Base-by-base conservation (phyloP, 2,329 filamentous ascomycete genomes). In the Diaporthe humulicola region DNA sequence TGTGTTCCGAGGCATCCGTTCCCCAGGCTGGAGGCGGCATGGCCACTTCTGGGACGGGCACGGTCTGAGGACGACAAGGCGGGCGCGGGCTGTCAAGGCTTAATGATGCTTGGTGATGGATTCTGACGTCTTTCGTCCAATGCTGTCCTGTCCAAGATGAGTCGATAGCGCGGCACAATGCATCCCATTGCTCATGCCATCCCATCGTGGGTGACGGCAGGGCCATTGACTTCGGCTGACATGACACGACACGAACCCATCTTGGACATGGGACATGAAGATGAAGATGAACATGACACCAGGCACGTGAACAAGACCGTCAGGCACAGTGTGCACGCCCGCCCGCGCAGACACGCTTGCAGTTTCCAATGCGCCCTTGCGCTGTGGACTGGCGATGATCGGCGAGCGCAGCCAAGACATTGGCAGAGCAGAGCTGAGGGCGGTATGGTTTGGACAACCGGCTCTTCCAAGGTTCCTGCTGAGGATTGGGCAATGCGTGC, bases 61-160 rank as follows among this genome's bases (percentile, higher is more conserved):
- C 28, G 38, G 67, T 74, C 73, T 58, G 73, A 66, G 67, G 73
- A 74, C 52, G 73, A 74, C 73, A 17, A 71, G 73, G 60, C 57
- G 42, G 57, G 45, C 40, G 61, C 61, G 60, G 66, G 50, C 38
- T 72, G 73, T 38, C 15, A 19, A 52, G 61, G 64, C 67, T 57
- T 72, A 28, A 52, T 42, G 69, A 28, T 30, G 38, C 22, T 48
- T 22, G 58, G 48, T 60, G 67, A 48, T 58, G 30, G 69, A 66
- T 52, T n/a, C 58, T 72, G 69, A 58, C 58, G 38, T 74, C 50
- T 72, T 67, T 72, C 36, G 50, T 61, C 61, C 42, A 25, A 50
- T 73, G 72, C 50, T 22, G 22, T 33, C 60, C 2, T n/a, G 54
- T 54, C 48, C 9, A 54, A 69, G 45, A 38, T 15, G 64, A 25